phyloP scores from a whole-genome alignment of 1,284 basidiomycete genomes.

The Moniliophthora roreri region DNA sequence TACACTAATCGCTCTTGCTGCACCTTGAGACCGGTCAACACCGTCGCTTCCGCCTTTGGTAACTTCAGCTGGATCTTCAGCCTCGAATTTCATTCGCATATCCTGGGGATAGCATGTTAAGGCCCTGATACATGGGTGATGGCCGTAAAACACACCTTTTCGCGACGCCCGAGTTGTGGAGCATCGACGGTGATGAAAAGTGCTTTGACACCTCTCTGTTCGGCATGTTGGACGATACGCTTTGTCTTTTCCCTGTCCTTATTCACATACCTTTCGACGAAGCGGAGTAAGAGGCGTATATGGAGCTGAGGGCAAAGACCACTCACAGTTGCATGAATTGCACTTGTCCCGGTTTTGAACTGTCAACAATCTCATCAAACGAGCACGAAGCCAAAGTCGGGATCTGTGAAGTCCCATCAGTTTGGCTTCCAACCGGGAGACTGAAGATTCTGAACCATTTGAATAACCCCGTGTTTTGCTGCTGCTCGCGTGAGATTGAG shows the following conservation, averaged over 20 bases:
- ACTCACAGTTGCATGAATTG: slow-evolving; percentile 79
- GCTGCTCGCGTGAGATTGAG: slow-evolving; percentile 85
- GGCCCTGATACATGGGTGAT: not conserved
- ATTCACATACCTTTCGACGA: slow-evolving; percentile 73
- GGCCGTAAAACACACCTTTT: slow-evolving; percentile 52
- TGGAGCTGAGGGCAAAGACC: not conserved
- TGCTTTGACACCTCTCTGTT: slow-evolving; percentile 80
- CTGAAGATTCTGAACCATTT: slow-evolving; percentile 68
- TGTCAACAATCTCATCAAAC: slow-evolving; percentile 89
- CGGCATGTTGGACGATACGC: slow-evolving; percentile 83
- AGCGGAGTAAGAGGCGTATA: not conserved
- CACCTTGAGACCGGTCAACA: slow-evolving; percentile 86
- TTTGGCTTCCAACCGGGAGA: not conserved
- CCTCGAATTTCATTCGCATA: slow-evolving; percentile 96
- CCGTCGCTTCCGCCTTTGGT: slow-evolving; percentile 53
- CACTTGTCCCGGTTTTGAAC: slow-evolving; percentile 68
- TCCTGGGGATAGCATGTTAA: slow-evolving; percentile 47
- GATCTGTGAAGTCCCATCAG: slow-evolving; percentile 49
- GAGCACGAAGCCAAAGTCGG: slow-evolving; percentile 88
- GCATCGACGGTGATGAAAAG: slow-evolving; percentile 94
- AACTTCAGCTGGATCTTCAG: slow-evolving; percentile 76
- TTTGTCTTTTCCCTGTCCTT: slow-evolving; percentile 80
- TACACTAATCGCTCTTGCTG: slow-evolving; percentile 91
- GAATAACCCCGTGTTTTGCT: slow-evolving; percentile 77
- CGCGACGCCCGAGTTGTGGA: slow-evolving; percentile 87